These are phyloP conservation scores for Syncephalastrum contaminatum DNA, from an alignment of 371 early-diverging fungal species.

Conservation along the genomic window DNA sequence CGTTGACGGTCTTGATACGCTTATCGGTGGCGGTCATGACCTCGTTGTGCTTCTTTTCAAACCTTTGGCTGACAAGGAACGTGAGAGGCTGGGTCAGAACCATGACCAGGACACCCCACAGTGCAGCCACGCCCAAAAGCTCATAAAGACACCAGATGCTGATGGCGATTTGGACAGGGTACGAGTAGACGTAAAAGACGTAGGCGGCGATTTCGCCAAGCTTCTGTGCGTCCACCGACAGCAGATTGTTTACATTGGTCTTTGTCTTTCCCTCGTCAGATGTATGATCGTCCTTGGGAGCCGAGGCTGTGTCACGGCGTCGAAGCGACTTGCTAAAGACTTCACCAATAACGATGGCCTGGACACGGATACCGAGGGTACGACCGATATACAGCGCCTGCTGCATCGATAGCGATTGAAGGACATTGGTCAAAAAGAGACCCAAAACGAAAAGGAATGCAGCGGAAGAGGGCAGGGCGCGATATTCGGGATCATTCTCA, in stretches of 20 bases:
- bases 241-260: conserved; percentile 49
- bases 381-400: conserved; percentile 58
- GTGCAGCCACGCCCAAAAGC: conserved; percentile 61
- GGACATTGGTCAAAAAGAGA: conserved; percentile 48
- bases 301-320: conserved; percentile 36
- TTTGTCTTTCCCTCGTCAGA: conserved; percentile 22
- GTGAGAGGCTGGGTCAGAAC: conserved; percentile 61
- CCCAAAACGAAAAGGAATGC: conserved; percentile 64
- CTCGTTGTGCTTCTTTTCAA: conserved; percentile 46
- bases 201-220: conserved; percentile 53
- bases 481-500: conserved; percentile 22
- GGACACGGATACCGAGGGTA: conserved; percentile 48
- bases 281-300: conserved; percentile 7
- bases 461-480: conserved; percentile 22
- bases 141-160: conserved; percentile 62
- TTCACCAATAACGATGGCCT: conserved; percentile 61
- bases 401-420: conserved; percentile 49
- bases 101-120: conserved; percentile 64
- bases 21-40: conserved; percentile 65
- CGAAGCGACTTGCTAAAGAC: conserved; percentile 57
- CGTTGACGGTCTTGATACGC: conserved; percentile 66
- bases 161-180: conserved; percentile 57
- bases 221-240: conserved; percentile 61
- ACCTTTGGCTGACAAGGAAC: conserved; percentile 46
- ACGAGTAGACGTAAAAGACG: conserved; percentile 56